Evolutionary conservation across 768 basidiomycete genomes (phyloP).

Genomic region (Tylopilus vinaceipallidus): DNA sequence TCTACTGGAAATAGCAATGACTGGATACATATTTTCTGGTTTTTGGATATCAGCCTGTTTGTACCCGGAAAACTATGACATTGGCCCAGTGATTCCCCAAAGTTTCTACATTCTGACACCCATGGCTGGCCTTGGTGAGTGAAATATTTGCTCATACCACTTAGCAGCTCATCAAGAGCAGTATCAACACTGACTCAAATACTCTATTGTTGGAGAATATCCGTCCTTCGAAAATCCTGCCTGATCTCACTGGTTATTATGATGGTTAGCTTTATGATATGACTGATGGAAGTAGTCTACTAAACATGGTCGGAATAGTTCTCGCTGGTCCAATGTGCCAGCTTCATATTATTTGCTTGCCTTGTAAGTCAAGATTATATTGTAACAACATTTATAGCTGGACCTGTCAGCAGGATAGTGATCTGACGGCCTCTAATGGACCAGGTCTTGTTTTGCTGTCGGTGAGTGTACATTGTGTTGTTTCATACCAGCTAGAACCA

Average conservation of each 20-base stretch:
- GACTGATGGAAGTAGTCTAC: neutral
- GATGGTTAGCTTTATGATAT: constrained; percentile 7
- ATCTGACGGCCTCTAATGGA: neutral
- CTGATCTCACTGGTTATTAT: neutral
- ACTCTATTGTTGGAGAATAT: too few relatives aligned
- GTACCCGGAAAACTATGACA: too few relatives aligned
- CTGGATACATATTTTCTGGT: constrained; percentile 2
- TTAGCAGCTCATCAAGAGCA: neutral
- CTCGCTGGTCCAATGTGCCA: constrained; percentile 21
- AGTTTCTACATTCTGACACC: too few relatives aligned
- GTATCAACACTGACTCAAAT: too few relatives aligned
- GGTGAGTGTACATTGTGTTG: constrained; percentile 1
- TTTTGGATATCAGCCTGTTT: constrained; percentile 11
- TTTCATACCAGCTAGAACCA: neutral
- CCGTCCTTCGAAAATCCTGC: too few relatives aligned
- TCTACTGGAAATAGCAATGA: constrained; percentile 13
- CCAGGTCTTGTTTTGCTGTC: too few relatives aligned
- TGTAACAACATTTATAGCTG: neutral
- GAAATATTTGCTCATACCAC: too few relatives aligned
- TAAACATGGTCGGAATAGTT: constrained; percentile 7
- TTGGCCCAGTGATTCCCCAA: too few relatives aligned
- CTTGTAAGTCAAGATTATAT: neutral
- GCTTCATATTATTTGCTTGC: constrained; percentile 7
- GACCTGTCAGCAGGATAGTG: neutral
- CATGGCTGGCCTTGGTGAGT: constrained; percentile 13